Percentiles rank a stretch among this genome's conserved stretches.
phyloP scores from a whole-genome alignment of 2,329 filamentous ascomycete species.

The Epichloe sp. region DNA sequence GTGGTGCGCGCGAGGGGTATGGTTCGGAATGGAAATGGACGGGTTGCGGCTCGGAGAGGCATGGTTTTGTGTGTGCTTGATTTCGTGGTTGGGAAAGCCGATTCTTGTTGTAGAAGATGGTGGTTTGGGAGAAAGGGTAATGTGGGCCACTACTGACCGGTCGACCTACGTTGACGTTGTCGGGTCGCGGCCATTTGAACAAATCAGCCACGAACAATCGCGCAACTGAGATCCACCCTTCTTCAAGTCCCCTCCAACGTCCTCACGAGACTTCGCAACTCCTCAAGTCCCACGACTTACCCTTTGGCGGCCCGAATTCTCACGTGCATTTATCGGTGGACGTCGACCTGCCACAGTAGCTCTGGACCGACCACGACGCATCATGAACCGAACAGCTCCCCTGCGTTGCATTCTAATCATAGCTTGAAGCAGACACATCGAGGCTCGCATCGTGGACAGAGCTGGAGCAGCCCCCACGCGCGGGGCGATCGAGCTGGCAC shows the following conservation, averaged over 20 bases:
- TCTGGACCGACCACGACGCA: slow-evolving; percentile 6
- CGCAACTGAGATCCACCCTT: not conserved
- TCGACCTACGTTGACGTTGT: no score
- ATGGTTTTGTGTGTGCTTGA: not conserved
- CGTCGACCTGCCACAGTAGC: not conserved
- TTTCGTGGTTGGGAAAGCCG: not conserved
- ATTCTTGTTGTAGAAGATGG: not conserved
- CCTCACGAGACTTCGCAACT: not conserved
- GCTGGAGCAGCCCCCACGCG: slow-evolving; percentile 13
- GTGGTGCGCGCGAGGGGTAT: not conserved
- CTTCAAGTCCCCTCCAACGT: not conserved
- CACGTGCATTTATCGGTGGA: not conserved
- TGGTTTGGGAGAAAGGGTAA: not conserved
- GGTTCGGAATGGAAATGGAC: not conserved
- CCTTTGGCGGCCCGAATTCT: not conserved
- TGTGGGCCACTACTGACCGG: no score
- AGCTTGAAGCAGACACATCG: slow-evolving; percentile 3
- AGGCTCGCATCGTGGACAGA: not conserved
- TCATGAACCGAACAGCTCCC: slow-evolving; percentile 10
- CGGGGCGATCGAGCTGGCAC: slow-evolving; percentile 10
- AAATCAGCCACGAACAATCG: not conserved
- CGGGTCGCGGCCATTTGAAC: no score
- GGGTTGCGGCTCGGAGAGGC: not conserved
- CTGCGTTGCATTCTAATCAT: slow-evolving; percentile 11
- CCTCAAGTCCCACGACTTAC: not conserved